Base-by-base conservation (phyloP, 257 asterid genomes). In the Ilex aquifolium region DNA sequence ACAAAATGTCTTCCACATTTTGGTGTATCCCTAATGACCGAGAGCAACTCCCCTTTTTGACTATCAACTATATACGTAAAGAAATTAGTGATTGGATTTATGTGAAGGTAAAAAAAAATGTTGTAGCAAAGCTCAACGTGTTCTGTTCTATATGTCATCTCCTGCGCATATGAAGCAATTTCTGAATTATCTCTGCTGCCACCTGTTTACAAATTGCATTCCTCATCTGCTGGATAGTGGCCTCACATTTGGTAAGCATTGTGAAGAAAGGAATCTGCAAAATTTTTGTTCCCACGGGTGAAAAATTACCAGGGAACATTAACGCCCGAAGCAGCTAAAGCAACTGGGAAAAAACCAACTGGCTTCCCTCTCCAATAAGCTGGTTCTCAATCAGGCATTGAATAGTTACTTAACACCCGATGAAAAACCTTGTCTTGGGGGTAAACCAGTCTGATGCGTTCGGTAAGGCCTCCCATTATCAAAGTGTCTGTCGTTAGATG, bases 381-480 rank as follows among this genome's bases (percentile, higher is more conserved):
- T 62, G 57, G 58, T 72, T 78, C 72, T 60, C 61, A 57, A 71
- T 36, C 55, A 62, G 12, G 31, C 53, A 42, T 55, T 52, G 65
- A 32, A 44, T 65, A 74, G 32, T 72, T 85, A 88, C 67, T 79
- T 81, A 66, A 83, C 70, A 69, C 90, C 87, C 21, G 90, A 77
- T 14, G 91, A 76, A 77, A 82, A 91, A 68, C 95, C 82, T 67
- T 74, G 86, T 71, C 83, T 80, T 14, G 88, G 71, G 59, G 89
- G 77, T 63, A 85, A 74, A 63, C 83, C 72, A 44, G 83, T 61
- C 63, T 77, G 88, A 65, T 82, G 88, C 60, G 57, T 66, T 70
- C 92, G 82, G 80, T 76, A 81, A 70, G 95, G 82, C 82, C 96
- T 84, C 74, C 87, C 96, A 54, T 80, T 93, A 67, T 72, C 71